phyloP scores from a whole-genome alignment of 2,329 filamentous ascomycete species.

The Sarocladium strictum region DNA sequence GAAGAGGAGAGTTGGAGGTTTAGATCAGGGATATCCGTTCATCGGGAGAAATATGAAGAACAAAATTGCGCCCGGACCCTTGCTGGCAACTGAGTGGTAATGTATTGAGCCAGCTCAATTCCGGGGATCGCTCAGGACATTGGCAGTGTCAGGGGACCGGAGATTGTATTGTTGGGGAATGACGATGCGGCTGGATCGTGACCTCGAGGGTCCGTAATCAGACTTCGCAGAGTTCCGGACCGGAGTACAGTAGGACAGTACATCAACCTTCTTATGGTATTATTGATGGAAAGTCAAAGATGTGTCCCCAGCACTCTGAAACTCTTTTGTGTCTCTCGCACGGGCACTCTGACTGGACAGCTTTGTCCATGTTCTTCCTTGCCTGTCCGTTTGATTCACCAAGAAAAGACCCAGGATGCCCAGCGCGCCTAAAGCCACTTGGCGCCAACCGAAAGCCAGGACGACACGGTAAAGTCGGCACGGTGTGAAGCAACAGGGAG shows the following conservation, averaged over 20 bases:
- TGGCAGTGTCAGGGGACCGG: neutral
- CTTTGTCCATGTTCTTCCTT: neutral
- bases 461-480: constrained; percentile 8
- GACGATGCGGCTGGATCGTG: constrained; percentile 2
- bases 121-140: neutral
- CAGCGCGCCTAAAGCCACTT: constrained; percentile 7
- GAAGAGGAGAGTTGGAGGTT: neutral
- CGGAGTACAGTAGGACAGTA: too few species aligned
- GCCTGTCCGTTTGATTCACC: neutral
- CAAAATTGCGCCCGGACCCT: neutral
- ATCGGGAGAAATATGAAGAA: neutral
- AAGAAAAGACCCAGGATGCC: neutral
- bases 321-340: too few species aligned
- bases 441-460: neutral
- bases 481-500: neutral
- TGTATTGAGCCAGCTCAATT: neutral
- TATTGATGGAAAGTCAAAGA: neutral
- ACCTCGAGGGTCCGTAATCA: neutral
- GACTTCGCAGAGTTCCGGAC: too few species aligned
- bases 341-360: neutral
- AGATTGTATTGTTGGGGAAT: constrained; percentile 7
- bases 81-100: neutral
- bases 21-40: neutral
- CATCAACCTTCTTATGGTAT: neutral
- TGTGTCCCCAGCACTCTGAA: neutral